phyloP scores from a whole-genome alignment of 306 rosid genomes.

The Cucurbita argyrosperma region DNA sequence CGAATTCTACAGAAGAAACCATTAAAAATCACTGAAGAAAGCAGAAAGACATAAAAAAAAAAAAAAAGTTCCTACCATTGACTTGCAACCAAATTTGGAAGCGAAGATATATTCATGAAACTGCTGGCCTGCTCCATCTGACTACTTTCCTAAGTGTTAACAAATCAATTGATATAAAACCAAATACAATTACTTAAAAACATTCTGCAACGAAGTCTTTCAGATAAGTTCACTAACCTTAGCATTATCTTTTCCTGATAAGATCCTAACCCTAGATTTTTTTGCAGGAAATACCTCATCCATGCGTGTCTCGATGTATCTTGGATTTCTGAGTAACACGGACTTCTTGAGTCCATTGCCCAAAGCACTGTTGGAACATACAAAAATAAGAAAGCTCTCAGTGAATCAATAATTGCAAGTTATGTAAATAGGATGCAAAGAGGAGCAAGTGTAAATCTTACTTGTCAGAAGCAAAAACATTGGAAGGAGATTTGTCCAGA shows the following conservation, averaged over 20 bases:
- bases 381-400: constrained; percentile 11
- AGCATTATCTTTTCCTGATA: constrained; percentile 53
- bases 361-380: constrained; percentile 18
- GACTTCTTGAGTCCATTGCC: constrained; percentile 30
- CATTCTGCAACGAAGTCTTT: not conserved
- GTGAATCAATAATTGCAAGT: not conserved
- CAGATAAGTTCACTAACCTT: constrained; percentile 35
- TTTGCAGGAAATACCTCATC: constrained; percentile 59
- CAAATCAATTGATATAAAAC: constrained; percentile 9
- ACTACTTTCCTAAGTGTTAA: constrained; percentile 36
- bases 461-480: constrained; percentile 18
- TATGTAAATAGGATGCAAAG: not conserved
- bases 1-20: not conserved
- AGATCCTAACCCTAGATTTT: constrained; percentile 28
- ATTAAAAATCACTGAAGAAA: not conserved
- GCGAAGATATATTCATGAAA: constrained; percentile 30
- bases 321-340: constrained; percentile 29
- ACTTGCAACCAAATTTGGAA: constrained; percentile 29
- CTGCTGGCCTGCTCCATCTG: constrained; percentile 30
- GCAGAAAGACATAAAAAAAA: constrained; percentile 27
- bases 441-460: constrained; percentile 1
- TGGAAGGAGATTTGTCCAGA: constrained; percentile 26
- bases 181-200: not conserved
- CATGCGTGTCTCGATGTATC: constrained; percentile 47
- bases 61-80: constrained; percentile 29